phyloP scores from a whole-genome alignment of 768 basidiomycete species.

The Termitomyces sp. region DNA sequence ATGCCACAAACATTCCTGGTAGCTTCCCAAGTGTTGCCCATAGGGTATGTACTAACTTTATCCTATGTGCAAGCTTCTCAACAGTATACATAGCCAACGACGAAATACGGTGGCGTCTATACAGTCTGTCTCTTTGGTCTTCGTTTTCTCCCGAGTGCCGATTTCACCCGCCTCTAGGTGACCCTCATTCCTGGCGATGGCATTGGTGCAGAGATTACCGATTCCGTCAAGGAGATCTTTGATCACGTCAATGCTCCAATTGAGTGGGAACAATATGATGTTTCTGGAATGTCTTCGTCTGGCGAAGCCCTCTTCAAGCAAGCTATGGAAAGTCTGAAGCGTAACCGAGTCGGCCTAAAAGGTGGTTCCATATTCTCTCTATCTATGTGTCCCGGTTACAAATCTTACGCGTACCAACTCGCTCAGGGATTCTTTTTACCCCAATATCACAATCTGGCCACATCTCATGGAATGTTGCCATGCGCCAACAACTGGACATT shows the following conservation, averaged over 20 bases:
- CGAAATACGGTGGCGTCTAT: slow-evolving; percentile 91
- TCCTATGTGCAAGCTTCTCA: slow-evolving; percentile 8
- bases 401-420: neutral
- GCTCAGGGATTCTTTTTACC: slow-evolving; percentile 92
- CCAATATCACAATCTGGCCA: slow-evolving; percentile 95
- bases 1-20: slow-evolving; percentile 71
- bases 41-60: slow-evolving; percentile 42
- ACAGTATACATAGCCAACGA: slow-evolving; percentile 50
- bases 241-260: slow-evolving; percentile 97
- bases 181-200: slow-evolving; percentile 98
- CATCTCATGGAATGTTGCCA: slow-evolving; percentile 99
- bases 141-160: slow-evolving; percentile 12
- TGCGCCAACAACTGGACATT: slow-evolving; percentile 99
- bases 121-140: slow-evolving; percentile 48
- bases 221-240: slow-evolving; percentile 99
- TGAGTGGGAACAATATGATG: slow-evolving; percentile 98
- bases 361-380: slow-evolving; percentile 43
- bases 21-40: slow-evolving; percentile 73
- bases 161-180: slow-evolving; percentile 48
- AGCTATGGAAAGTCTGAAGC: slow-evolving; percentile 96
- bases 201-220: slow-evolving; percentile 94
- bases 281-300: slow-evolving; percentile 91
- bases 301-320: slow-evolving; percentile 95
- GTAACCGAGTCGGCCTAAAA: slow-evolving; percentile 97
- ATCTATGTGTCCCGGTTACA: neutral